phyloP scores from a whole-genome alignment of 73 alveolate genomes.

The Paramecium tetraurelia region DNA sequence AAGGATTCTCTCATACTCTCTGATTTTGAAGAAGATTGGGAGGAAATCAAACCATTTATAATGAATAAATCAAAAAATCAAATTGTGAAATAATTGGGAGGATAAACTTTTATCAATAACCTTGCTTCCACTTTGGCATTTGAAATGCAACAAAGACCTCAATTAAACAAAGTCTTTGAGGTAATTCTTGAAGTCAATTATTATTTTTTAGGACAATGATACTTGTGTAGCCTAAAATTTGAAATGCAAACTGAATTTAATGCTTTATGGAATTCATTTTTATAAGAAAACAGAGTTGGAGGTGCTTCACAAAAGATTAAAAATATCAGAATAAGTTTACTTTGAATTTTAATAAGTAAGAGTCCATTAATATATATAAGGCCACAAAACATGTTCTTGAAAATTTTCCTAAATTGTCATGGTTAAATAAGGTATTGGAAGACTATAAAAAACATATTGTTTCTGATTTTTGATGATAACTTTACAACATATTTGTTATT shows the following conservation, averaged over 20 bases:
- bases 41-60: background rate
- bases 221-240: background rate
- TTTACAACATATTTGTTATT: background rate
- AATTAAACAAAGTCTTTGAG: background rate
- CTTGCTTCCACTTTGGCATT: background rate
- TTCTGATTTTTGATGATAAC: conserved; percentile 8
- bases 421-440: background rate
- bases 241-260: conserved; percentile 18
- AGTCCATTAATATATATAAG: background rate
- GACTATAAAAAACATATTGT: conserved; percentile 6
- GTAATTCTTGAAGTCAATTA: background rate
- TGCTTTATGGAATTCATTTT: conserved; percentile 17
- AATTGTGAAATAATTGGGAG: background rate
- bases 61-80: background rate
- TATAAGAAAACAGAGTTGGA: conserved; percentile 40
- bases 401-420: background rate
- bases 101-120: background rate
- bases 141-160: conserved; percentile 3
- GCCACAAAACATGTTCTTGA: background rate
- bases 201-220: background rate
- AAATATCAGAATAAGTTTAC: background rate
- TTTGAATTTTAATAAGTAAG: conserved; percentile 18
- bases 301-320: background rate
- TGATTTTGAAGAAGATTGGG: conserved; percentile 46
- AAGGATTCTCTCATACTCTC: background rate